Evolutionary conservation across 805 yeast genomes (phyloP), one percentile per base, ranked within the genome.

Genomic region (Yamadazyma phyllophila): DNA sequence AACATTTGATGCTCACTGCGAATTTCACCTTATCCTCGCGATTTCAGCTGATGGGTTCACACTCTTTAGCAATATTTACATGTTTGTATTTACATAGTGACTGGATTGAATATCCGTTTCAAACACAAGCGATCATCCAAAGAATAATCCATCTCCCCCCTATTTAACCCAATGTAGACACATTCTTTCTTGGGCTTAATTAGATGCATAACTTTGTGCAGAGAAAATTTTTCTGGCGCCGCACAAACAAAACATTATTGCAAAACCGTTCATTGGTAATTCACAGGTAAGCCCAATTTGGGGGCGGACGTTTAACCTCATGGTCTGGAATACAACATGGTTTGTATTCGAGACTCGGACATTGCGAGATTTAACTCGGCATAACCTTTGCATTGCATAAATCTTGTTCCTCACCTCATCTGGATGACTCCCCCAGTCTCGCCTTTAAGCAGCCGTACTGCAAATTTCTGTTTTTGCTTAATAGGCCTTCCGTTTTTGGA

Each of bases 181-280:
- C 27, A 36, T 36, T 36, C 38, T 26, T 10, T 20, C 10, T 20
- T 36, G 15, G 38, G 26, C 13, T 36, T 20, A 36, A 36, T 36
- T 36, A 13, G 13, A 7, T 36, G 38, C 38, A 36, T 36, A 36
- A 5, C 38, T 7, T 17, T 36, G 20, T 20, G 20, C 36, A 12
- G 4, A 36, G 26, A 36, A 36, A 36, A 36, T 11, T 36, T 15
- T 36, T 33, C 38, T 12, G 15, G 12, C 38, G 38, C 38, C 38
- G 38, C 38, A 36, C 27, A 8, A n/a, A 9, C 17, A 24, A 12
- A 33, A 33, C 11, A 31, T 12, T 4, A 29, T 29, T 29, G 31
- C 31, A 29, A 29, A 29, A 29, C 11, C 31, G 13, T 15, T 15
- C 14, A 36, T 36, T 17, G 20, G 20, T 3, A 10, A 6, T 35